Conservation (phyloP, 805 yeast genomes). For the Teunomyces stri region DNA sequence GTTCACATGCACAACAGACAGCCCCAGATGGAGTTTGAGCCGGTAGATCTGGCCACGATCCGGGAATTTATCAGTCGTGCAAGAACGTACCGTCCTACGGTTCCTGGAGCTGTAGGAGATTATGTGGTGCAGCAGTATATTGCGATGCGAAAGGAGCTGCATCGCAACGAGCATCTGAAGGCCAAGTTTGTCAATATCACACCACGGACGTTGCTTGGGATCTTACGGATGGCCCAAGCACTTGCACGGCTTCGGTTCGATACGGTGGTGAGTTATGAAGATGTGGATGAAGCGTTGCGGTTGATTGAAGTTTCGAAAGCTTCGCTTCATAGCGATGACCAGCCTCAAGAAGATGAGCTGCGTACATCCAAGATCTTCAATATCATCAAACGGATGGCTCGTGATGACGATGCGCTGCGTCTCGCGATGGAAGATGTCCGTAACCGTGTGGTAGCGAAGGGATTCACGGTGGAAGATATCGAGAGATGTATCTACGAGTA, state of each 20-base stretch:
- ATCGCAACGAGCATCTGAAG: conserved; percentile 69
- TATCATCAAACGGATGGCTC: conserved; percentile 60
- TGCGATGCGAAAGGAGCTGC: conserved; percentile 89
- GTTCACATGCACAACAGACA: conserved; percentile 93
- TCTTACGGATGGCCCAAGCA: conserved; percentile 91
- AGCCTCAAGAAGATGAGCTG: conserved; percentile 59
- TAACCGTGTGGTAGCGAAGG: conserved; percentile 70
- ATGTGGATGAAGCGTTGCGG: conserved; percentile 94
- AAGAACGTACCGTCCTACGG: conserved; percentile 77
- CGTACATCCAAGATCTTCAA: conserved; percentile 68
- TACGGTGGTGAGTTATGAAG: conserved; percentile 64
- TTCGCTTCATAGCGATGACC: conserved; percentile 56
- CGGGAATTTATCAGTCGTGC: conserved; percentile 89
- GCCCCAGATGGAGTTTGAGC: conserved; percentile 73
- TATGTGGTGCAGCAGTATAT: conserved; percentile 84
- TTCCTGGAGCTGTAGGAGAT: conserved; percentile 80
- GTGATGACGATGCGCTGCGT: conserved; percentile 13
- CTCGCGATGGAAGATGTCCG: conserved; percentile 47
- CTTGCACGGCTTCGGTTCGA: conserved; percentile 86
- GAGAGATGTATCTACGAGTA: conserved; percentile 75
- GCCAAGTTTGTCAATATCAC: conserved; percentile 88
- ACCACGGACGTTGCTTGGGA: conserved; percentile 90
- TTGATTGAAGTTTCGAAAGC: conserved; percentile 83
- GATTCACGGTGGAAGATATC: conserved; percentile 78
- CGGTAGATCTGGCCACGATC: conserved; percentile 74